Conservation (phyloP, 2,329 filamentous ascomycete genomes). For the Dothideomycetidae sp. region DNA sequence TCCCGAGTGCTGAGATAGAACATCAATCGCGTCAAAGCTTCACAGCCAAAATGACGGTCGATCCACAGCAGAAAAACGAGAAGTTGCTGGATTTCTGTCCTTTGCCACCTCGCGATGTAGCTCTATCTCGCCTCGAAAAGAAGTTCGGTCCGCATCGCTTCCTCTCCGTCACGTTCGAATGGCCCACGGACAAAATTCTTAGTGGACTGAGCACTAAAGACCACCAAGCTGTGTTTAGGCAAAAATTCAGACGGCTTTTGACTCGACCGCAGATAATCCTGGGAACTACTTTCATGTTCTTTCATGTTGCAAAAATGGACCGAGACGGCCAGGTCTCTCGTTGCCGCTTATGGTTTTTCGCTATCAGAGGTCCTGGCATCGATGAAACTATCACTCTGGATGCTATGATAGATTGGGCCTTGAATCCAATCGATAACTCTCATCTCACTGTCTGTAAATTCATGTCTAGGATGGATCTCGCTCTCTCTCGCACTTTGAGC, state of each 20-base stretch:
- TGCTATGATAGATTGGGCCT: slow-evolving; percentile 27
- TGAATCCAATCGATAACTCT: slow-evolving; percentile 24
- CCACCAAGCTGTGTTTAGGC: slow-evolving; percentile 15
- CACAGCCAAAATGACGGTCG: background rate
- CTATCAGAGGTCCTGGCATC: slow-evolving; percentile 14
- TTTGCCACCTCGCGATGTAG: background rate
- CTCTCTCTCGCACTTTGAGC: slow-evolving; percentile 27
- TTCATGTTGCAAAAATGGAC: slow-evolving; percentile 22
- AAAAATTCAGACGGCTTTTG: slow-evolving; percentile 24
- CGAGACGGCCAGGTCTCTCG: slow-evolving; percentile 4
- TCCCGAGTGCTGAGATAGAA: background rate
- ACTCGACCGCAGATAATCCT: slow-evolving; percentile 25
- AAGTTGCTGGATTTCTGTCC: background rate
- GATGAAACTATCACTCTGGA: slow-evolving; percentile 13
- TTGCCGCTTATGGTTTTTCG: slow-evolving; percentile 17
- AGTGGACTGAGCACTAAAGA: slow-evolving; percentile 12
- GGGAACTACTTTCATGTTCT: slow-evolving; percentile 28
- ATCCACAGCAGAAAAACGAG: background rate
- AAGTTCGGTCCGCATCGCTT: slow-evolving; percentile 27
- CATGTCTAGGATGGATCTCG: slow-evolving; percentile 29
- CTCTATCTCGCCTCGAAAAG: slow-evolving; percentile 15
- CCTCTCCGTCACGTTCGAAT: slow-evolving; percentile 26
- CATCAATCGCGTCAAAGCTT: background rate
- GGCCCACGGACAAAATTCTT: slow-evolving; percentile 12
- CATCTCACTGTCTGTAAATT: slow-evolving; percentile 28